phyloP scores from a whole-genome alignment of 176 grass and related monocot species.

The Musa schizocarpa region DNA sequence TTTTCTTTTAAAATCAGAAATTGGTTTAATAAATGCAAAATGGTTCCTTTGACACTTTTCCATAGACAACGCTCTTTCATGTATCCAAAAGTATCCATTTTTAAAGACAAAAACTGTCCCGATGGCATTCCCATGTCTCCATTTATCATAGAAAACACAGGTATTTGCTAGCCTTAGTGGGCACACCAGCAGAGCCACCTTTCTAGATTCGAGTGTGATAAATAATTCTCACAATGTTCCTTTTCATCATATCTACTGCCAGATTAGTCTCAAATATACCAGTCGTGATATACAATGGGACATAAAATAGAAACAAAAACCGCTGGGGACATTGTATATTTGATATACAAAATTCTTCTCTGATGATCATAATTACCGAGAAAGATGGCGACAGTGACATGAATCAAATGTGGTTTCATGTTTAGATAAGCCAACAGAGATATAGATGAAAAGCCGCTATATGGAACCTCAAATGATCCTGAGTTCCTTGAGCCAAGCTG shows the following conservation, averaged over 20 bases:
- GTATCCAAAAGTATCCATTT: too few species aligned
- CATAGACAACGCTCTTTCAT: neutral
- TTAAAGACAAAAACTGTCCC: too few species aligned
- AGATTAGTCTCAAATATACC: too few species aligned
- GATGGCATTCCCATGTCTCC: too few species aligned
- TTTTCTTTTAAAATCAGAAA: neutral
- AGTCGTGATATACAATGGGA: too few species aligned
- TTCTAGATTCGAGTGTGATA: too few species aligned
- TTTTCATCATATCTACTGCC: too few species aligned
- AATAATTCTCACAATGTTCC: too few species aligned
- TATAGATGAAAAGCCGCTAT: neutral
- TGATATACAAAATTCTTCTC: neutral
- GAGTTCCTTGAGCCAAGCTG: slow-evolving; percentile 96
- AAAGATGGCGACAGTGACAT: neutral
- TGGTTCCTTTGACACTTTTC: neutral
- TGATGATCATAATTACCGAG: neutral
- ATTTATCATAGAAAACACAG: too few species aligned
- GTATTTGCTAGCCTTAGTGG: too few species aligned
- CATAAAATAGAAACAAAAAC: too few species aligned
- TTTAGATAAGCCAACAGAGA: neutral
- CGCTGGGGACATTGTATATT: neutral
- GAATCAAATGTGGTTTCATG: neutral
- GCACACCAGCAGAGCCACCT: too few species aligned
- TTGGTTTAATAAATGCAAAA: neutral
- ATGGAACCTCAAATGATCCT: slow-evolving; percentile 48